Conservation (phyloP, 1,284 basidiomycete species). For the Ustilago lituana region DNA sequence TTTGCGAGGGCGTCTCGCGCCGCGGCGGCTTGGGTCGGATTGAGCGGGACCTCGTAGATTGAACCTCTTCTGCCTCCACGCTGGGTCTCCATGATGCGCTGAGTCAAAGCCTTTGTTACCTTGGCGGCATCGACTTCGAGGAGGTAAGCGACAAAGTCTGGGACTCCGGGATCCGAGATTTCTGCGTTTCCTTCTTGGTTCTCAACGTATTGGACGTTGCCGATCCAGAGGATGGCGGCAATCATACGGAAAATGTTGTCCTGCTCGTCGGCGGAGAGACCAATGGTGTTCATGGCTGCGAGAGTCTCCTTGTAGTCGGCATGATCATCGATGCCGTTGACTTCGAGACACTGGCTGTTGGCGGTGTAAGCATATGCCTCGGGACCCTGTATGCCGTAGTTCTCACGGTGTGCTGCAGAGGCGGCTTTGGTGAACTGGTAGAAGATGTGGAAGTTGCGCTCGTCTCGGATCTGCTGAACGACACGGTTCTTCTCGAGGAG, state of each 20-base stretch:
- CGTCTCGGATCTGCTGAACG: slow-evolving; percentile 94
- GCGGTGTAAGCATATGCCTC: slow-evolving; percentile 95
- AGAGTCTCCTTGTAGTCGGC: slow-evolving; percentile 88
- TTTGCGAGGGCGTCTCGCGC: slow-evolving; percentile 93
- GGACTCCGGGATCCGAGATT: slow-evolving; percentile 85
- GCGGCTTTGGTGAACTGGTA: slow-evolving; percentile 99
- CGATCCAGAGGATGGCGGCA: slow-evolving; percentile 92
- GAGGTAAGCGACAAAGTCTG: slow-evolving; percentile 93
- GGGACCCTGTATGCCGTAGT: slow-evolving; percentile 95
- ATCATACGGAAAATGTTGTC: slow-evolving; percentile 92
- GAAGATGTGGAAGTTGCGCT: slow-evolving; percentile 99
- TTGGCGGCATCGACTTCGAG: slow-evolving; percentile 84
- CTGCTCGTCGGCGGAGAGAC: slow-evolving; percentile 84
- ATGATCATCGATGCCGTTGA: slow-evolving; percentile 88
- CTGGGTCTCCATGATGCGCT: slow-evolving; percentile 85
- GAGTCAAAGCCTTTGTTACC: slow-evolving; percentile 87
- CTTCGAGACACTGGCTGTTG: slow-evolving; percentile 88
- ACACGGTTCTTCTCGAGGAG: slow-evolving; percentile 94
- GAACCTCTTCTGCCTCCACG: slow-evolving; percentile 85
- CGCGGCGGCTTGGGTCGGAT: slow-evolving; percentile 87
- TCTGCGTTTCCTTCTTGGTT: slow-evolving; percentile 87
- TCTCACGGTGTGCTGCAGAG: slow-evolving; percentile 85
- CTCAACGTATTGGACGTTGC: slow-evolving; percentile 81
- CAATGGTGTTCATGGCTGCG: slow-evolving; percentile 94
- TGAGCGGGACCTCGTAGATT: slow-evolving; percentile 94